Evolutionary conservation across 2,329 filamentous ascomycete genomes (phyloP), one percentile per base, ranked within the genome.

Genomic region (Apiospora kogelbergensis): DNA sequence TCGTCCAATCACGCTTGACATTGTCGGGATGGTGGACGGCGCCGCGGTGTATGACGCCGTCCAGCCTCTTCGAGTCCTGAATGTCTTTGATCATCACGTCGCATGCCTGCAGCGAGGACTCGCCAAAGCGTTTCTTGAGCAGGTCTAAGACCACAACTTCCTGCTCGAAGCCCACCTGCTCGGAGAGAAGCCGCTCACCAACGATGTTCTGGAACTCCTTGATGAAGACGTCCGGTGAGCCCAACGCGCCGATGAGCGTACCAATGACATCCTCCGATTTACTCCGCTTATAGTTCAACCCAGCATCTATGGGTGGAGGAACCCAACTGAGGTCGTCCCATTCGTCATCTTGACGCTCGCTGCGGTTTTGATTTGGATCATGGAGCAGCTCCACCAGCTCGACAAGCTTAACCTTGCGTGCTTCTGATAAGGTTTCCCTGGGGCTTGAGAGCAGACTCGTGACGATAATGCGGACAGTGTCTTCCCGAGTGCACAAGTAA

Each of bases 51-150:
- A 97, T 89, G 15, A 86, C 83, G 9, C 84, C 82, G 76, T 98
- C 93, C 70, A 97, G 88, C 53, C 89, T 87, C 70, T 87, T 86
- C 1, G 94, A 97, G 76, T 98, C 95, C 72, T 92, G 88, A 44
- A 98, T 92, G 78, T 99, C 96, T 72, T 92, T 93, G 69, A 99
- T 88, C 96, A 99, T 99, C 75, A 99, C 96, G 77, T 99, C 95
- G 79, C 95, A 98, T 65, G 93, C 93, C 78, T 98, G 96, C 63
- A 99, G 83, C 20, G 93, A 90, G 37, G 88, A 86, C 73, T 98
- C 94, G 30, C 95, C 95, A 68, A 98, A 95, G 10, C 95, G 90
- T 71, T 93, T 87, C 82, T 98, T 98, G 70, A 99, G 86, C 11
- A 98, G 86, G 69, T 95, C 90, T 6, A 98, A 86, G 5, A 98